Evolutionary conservation across 306 rosid species (phyloP).

Genomic region (Urtica urens): DNA sequence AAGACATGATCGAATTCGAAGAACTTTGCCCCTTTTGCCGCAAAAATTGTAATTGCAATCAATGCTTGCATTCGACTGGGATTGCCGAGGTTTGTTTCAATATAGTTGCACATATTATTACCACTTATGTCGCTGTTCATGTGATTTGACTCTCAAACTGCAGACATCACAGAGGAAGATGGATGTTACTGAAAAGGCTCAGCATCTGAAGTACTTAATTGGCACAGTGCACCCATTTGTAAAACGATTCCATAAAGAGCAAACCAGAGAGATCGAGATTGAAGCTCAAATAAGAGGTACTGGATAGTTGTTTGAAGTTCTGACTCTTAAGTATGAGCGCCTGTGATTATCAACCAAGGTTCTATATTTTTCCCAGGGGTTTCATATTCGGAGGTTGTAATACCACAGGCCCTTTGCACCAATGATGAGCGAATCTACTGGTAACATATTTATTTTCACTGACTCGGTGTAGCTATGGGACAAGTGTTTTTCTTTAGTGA

Average conservation of each 20-base stretch:
- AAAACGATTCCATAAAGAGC: conserved; percentile 51
- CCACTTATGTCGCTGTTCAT: neutral
- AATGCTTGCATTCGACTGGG: conserved; percentile 53
- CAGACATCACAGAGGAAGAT: conserved; percentile 51
- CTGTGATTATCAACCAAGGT: too few species aligned
- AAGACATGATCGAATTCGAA: conserved; percentile 38
- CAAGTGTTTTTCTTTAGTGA: conserved; percentile 9
- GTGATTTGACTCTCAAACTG: conserved; percentile 11
- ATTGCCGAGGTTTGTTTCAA: conserved; percentile 41
- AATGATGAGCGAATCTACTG: conserved; percentile 65
- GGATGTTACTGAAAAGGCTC: conserved; percentile 31
- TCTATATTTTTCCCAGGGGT: conserved; percentile 26
- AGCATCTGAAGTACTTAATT: conserved; percentile 34
- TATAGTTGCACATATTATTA: neutral
- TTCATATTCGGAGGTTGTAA: conserved; percentile 26
- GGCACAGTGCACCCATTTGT: conserved; percentile 39
- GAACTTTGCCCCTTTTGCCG: conserved; percentile 59
- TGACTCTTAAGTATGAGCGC: conserved; percentile 7
- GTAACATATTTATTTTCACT: conserved; percentile 25
- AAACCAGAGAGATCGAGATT: conserved; percentile 42
- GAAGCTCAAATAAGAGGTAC: conserved; percentile 63
- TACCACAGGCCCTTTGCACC: conserved; percentile 42
- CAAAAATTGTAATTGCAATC: conserved; percentile 67
- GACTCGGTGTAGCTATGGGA: neutral
- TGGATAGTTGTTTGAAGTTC: conserved; percentile 17